phyloP scores from a whole-genome alignment of 768 basidiomycete genomes.

The Pluteus cervinus region DNA sequence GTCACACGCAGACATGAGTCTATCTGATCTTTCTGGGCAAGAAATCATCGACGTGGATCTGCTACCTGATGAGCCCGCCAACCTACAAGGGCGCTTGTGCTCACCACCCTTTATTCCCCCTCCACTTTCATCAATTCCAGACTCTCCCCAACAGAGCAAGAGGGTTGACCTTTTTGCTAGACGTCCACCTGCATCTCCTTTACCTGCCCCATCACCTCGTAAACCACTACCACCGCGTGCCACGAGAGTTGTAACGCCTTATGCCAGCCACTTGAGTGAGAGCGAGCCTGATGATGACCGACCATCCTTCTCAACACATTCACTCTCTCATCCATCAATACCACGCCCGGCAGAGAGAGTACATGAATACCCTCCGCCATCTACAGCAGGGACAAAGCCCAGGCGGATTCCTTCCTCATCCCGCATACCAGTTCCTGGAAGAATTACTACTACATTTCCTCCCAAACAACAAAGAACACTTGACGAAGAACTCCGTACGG shows the following conservation, averaged over 20 bases:
- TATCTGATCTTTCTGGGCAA: too few relatives aligned
- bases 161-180: conserved; percentile 41
- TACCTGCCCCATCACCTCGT: conserved; percentile 49
- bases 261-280: conserved; percentile 20
- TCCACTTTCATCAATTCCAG: too few relatives aligned
- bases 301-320: conserved; percentile 2
- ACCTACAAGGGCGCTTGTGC: neutral
- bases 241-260: conserved; percentile 23
- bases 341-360: too few relatives aligned
- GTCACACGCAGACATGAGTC: conserved; percentile 4
- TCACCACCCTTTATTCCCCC: too few relatives aligned
- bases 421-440: too few relatives aligned
- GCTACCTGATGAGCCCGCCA: conserved; percentile 9
- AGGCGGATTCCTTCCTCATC: too few relatives aligned
- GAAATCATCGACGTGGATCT: conserved; percentile 34
- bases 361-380: too few relatives aligned
- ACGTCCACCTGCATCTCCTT: conserved; percentile 59
- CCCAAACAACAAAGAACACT: conserved; percentile 46
- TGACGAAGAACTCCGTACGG: conserved; percentile 59
- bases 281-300: conserved; percentile 13
- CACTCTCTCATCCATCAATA: too few relatives aligned
- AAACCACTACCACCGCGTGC: conserved; percentile 55
- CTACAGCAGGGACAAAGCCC: too few relatives aligned
- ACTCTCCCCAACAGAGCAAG: too few relatives aligned
- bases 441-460: too few relatives aligned